Evolutionary conservation across 2,329 filamentous ascomycete genomes (phyloP).

Genomic region (Colletotrichum godetiae): DNA sequence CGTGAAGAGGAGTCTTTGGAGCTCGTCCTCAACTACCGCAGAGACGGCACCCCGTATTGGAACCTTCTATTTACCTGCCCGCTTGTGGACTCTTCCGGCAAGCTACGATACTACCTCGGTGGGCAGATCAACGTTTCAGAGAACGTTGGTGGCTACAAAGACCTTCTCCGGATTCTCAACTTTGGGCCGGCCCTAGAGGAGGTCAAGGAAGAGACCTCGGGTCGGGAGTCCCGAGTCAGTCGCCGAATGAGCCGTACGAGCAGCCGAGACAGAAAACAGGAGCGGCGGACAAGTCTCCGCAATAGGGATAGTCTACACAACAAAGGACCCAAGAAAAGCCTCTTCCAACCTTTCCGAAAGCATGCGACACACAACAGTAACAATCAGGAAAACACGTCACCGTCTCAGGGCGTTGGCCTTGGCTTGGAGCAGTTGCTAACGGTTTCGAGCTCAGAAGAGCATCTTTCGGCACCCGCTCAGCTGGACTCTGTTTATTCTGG

Average conservation of each 20-base stretch:
- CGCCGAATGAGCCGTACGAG: conserved; percentile 26
- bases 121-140: conserved; percentile 69
- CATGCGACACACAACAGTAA: conserved; percentile 34
- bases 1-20: conserved; percentile 58
- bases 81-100: conserved; percentile 59
- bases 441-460: neutral
- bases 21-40: conserved; percentile 62
- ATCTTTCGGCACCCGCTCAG: conserved; percentile 1
- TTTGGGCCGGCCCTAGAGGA: conserved; percentile 41
- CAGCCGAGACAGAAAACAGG: conserved; percentile 31
- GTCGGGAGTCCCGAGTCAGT: conserved; percentile 22
- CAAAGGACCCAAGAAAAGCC: conserved; percentile 43
- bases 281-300: conserved; percentile 31
- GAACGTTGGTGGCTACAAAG: conserved; percentile 59
- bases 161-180: conserved; percentile 62
- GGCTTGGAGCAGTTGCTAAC: conserved; percentile 7
- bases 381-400: conserved; percentile 21
- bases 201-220: neutral
- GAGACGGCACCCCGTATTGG: conserved; percentile 65
- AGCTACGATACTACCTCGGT: conserved; percentile 63
- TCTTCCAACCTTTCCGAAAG: conserved; percentile 49
- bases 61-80: conserved; percentile 67
- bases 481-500: conserved; percentile 38
- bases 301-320: conserved; percentile 29
- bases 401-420: conserved; percentile 6